Conservation (phyloP, 1,284 basidiomycete genomes). For the Tylopilus sp. region DNA sequence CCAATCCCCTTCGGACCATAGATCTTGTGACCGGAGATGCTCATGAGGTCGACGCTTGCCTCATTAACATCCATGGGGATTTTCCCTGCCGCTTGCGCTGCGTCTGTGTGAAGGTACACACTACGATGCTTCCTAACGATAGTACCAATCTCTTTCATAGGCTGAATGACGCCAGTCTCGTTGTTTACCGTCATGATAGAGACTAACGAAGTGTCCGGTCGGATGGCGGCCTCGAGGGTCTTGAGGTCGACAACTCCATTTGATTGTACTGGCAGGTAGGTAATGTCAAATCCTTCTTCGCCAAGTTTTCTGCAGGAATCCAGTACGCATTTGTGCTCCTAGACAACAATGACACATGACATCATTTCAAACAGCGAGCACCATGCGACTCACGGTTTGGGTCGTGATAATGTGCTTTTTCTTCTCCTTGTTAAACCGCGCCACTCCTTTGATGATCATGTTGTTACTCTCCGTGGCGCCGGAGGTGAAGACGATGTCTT, state of each 20-base stretch:
- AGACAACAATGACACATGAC: slow-evolving; percentile 13
- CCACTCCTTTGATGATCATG: slow-evolving; percentile 96
- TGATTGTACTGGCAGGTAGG: slow-evolving; percentile 88
- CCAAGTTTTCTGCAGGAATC: slow-evolving; percentile 95
- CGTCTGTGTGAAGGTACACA: slow-evolving; percentile 96
- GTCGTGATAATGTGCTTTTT: slow-evolving; percentile 89
- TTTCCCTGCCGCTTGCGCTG: slow-evolving; percentile 93
- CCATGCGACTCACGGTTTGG: slow-evolving; percentile 63
- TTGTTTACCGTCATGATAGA: slow-evolving; percentile 99
- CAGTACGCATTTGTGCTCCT: slow-evolving; percentile 99
- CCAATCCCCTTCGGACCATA: slow-evolving; percentile 98
- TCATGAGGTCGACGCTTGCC: slow-evolving; percentile 94
- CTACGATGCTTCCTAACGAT: slow-evolving; percentile 80
- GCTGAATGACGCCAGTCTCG: slow-evolving; percentile 98
- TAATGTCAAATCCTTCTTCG: slow-evolving; percentile 97
- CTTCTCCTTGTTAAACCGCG: slow-evolving; percentile 88
- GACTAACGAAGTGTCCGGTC: slow-evolving; percentile 82
- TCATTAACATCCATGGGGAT: slow-evolving; percentile 90
- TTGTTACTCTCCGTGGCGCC: slow-evolving; percentile 99
- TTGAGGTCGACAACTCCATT: slow-evolving; percentile 82
- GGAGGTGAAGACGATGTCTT: slow-evolving; percentile 97
- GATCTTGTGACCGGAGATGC: slow-evolving; percentile 95
- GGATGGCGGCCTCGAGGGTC: slow-evolving; percentile 75
- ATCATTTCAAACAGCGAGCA: background rate
- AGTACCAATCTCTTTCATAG: slow-evolving; percentile 90